Evolutionary conservation across 176 grass and related monocot species (phyloP).

Genomic region (Pharus latifolius): DNA sequence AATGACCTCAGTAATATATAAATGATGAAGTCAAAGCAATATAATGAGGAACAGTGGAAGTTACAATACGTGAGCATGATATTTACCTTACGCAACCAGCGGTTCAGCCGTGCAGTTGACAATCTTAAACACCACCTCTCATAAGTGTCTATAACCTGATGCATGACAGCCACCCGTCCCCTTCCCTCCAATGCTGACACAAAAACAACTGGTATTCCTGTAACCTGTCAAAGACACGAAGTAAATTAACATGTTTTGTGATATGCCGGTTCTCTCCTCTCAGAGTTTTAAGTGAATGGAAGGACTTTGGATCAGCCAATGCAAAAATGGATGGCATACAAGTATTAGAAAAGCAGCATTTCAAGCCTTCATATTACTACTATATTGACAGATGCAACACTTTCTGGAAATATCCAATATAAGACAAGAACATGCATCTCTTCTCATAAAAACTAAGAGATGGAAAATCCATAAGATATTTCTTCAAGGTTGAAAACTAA

Average conservation of each 20-base stretch:
- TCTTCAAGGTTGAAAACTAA: conserved; percentile 1
- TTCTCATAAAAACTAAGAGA: too few relatives aligned
- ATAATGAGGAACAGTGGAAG: not conserved
- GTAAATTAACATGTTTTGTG: not conserved
- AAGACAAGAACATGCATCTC: not conserved
- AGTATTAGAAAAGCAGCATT: not conserved
- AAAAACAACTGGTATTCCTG: conserved; percentile 90
- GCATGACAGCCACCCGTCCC: conserved; percentile 68
- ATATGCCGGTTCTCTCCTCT: not conserved
- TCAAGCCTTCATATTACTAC: not conserved
- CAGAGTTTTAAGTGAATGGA: not conserved
- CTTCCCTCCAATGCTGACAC: conserved; percentile 89
- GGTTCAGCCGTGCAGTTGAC: conserved; percentile 77
- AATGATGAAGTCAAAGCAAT: not conserved
- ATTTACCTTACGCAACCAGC: conserved; percentile 92
- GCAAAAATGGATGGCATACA: too few relatives aligned
- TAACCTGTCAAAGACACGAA: conserved; percentile 44
- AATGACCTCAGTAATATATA: not conserved
- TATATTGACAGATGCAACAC: not conserved
- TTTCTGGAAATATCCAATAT: not conserved
- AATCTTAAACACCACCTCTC: conserved; percentile 90
- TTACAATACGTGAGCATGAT: not conserved
- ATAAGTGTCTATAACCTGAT: conserved; percentile 71
- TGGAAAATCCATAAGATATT: not conserved
- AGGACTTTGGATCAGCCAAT: not conserved